phyloP scores from a whole-genome alignment of 768 basidiomycete genomes.

The Cystofilobasidium ferigula region DNA sequence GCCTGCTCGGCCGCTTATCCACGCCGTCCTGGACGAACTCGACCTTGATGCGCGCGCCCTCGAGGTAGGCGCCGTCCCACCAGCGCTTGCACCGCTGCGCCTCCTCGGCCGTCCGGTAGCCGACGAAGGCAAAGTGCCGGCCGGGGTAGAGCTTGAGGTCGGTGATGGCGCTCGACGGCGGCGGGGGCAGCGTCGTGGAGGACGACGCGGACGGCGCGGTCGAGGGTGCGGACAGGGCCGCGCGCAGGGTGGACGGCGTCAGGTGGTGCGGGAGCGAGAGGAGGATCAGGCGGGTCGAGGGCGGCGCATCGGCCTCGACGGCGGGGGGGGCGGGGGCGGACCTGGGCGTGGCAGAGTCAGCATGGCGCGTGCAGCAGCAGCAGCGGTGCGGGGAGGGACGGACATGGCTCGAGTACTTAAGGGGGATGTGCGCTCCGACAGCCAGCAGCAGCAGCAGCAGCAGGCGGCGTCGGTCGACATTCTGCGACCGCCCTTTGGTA shows the following conservation, averaged over 20 bases:
- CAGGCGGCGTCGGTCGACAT: too few relatives aligned
- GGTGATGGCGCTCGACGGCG: slow-evolving; percentile 50
- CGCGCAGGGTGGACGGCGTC: slow-evolving; percentile 3
- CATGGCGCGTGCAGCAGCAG: slow-evolving; percentile 21
- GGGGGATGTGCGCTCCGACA: too few relatives aligned
- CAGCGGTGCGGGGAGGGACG: slow-evolving; percentile 29
- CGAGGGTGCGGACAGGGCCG: slow-evolving; percentile 3
- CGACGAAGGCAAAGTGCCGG: slow-evolving; percentile 83
- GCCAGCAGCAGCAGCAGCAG: too few relatives aligned
- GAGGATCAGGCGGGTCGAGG: slow-evolving; percentile 1
- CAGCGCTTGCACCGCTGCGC: slow-evolving; percentile 64
- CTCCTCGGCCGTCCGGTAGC: slow-evolving; percentile 69
- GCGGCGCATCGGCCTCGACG: background rate
- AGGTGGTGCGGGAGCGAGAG: slow-evolving; percentile 22
- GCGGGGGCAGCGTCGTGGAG: background rate
- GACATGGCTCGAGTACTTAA: background rate
- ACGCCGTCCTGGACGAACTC: slow-evolving; percentile 50
- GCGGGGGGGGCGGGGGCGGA: slow-evolving; percentile 48
- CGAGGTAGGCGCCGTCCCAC: slow-evolving; percentile 76
- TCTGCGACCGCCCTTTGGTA: too few relatives aligned
- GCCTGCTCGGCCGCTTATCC: background rate
- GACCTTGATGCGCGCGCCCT: slow-evolving; percentile 64
- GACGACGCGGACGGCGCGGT: slow-evolving; percentile 17
- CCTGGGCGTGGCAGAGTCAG: slow-evolving; percentile 52
- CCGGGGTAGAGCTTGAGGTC: slow-evolving; percentile 73